phyloP scores from a whole-genome alignment of 2,329 filamentous ascomycete species.

The Exophiala sideris region DNA sequence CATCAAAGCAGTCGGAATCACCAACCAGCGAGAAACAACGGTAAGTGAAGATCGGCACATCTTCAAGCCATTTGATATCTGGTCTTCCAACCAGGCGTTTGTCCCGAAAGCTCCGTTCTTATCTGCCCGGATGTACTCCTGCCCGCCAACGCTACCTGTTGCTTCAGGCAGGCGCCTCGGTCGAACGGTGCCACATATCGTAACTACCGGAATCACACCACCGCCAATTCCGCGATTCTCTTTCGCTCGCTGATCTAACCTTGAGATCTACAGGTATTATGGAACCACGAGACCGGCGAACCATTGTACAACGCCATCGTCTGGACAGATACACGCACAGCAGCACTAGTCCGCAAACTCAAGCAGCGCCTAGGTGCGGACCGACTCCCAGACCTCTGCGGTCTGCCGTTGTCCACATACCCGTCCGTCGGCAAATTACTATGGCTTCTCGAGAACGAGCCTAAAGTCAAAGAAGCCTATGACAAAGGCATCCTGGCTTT shows the following conservation, averaged over 20 bases:
- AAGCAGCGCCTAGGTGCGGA: conserved; percentile 66
- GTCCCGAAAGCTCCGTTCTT: no score
- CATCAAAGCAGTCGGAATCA: conserved; percentile 77
- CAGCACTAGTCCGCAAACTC: conserved; percentile 70
- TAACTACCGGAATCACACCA: no score
- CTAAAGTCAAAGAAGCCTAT: conserved; percentile 69
- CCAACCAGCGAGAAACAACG: conserved; percentile 85
- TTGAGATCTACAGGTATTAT: conserved; percentile 53
- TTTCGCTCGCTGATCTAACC: neutral
- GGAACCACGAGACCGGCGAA: conserved; percentile 77
- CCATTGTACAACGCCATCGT: conserved; percentile 83
- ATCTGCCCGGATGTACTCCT: no score
- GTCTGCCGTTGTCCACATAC: conserved; percentile 82
- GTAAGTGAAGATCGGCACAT: conserved; percentile 23
- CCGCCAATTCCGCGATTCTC: no score
- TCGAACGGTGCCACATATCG: no score
- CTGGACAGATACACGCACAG: conserved; percentile 84
- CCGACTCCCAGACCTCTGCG: conserved; percentile 66
- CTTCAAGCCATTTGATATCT: neutral
- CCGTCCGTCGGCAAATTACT: conserved; percentile 79
- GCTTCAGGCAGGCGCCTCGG: no score
- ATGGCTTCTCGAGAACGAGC: conserved; percentile 75
- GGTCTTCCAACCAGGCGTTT: neutral
- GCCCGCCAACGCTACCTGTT: no score
- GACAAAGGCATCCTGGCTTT: conserved; percentile 73